Percentiles rank a stretch among this genome's conserved stretches.
Conservation (phyloP, 177 flowering plant genomes). For the Vitis hybrid region DNA sequence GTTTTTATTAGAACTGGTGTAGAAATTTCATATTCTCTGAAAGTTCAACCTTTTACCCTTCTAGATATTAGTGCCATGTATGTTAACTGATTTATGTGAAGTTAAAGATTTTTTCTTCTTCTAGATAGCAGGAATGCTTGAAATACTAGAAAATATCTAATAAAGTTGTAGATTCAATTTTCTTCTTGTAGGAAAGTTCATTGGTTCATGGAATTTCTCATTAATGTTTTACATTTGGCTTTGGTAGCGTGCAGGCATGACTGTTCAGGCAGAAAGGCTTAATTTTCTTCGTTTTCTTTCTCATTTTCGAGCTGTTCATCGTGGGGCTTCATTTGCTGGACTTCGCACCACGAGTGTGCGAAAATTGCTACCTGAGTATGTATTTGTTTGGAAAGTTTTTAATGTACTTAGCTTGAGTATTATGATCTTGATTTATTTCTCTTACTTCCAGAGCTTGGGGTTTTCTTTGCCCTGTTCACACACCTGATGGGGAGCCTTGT, state of each 20-base stretch:
- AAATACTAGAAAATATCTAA: too few relatives aligned
- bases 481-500: conserved; percentile 98
- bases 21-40: too few relatives aligned
- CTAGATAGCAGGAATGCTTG: too few relatives aligned
- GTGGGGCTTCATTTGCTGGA: conserved; percentile 88
- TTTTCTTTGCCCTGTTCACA: conserved; percentile 97
- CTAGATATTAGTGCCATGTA: too few relatives aligned
- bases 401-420: not conserved
- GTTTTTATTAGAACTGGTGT: too few relatives aligned
- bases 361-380: conserved; percentile 94
- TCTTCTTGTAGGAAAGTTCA: too few relatives aligned
- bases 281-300: conserved; percentile 88
- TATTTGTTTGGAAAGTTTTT: conserved; percentile 10
- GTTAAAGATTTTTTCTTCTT: too few relatives aligned
- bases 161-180: too few relatives aligned
- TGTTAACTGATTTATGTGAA: too few relatives aligned
- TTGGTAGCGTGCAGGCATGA: conserved; percentile 69
- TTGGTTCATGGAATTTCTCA: not conserved
- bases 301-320: conserved; percentile 96
- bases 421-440: conserved; percentile 1
- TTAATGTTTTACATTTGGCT: conserved; percentile 9
- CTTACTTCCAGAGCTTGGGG: conserved; percentile 80
- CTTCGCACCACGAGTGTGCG: conserved; percentile 93
- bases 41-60: too few relatives aligned
- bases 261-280: conserved; percentile 87